Evolutionary conservation across 805 yeast genomes (phyloP), one percentile per base, ranked within the genome.

Genomic region (Tetrapisispora phaffii): DNA sequence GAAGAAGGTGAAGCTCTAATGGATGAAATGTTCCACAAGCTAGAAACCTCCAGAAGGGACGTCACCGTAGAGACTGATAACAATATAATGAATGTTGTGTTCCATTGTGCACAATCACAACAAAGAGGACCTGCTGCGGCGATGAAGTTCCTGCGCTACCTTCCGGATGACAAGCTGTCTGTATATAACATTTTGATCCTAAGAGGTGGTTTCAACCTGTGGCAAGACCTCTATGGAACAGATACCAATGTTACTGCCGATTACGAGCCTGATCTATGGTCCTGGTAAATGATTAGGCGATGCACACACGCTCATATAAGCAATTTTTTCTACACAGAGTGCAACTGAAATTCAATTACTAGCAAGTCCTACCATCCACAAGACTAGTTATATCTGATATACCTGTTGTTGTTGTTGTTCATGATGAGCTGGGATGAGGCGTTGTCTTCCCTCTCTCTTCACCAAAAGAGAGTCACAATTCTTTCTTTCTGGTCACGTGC

Each of bases 41-140:
- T 74, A 34, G 57, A 63, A 10, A 60, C 57, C n/a, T 46, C 54
- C 7, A 41, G 45, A 23, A n/a, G 31, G n/a, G 23, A 9, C 12
- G 50, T 62, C 4, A 57, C 63, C 7, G 34, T 8, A 28, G n/a
- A n/a, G n/a, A n/a, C n/a, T n/a, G n/a, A n/a, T n/a, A n/a, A 12
- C 7, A 10, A 20, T 3, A 66, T 47, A 1, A 42, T 54, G 38
- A 50, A 56, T 32, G 59, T 60, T 12, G 82, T 93, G 0, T 93
- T 90, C 66, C 96, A 93, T 61, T 90, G 98, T 63, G 88, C 89
- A 24, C 70, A 85, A 26, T 82, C 94, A 3, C 97, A 93, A 63
- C 94, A 82, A 48, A 70, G 98, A 43, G 97, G 97, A 0, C 97
- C 97, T 0, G 70, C 85, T 3, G 76, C 96, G 3, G 88, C 97